Evolutionary conservation across 1,284 basidiomycete genomes (phyloP).

Genomic region (Paramarasmius palmivorus): DNA sequence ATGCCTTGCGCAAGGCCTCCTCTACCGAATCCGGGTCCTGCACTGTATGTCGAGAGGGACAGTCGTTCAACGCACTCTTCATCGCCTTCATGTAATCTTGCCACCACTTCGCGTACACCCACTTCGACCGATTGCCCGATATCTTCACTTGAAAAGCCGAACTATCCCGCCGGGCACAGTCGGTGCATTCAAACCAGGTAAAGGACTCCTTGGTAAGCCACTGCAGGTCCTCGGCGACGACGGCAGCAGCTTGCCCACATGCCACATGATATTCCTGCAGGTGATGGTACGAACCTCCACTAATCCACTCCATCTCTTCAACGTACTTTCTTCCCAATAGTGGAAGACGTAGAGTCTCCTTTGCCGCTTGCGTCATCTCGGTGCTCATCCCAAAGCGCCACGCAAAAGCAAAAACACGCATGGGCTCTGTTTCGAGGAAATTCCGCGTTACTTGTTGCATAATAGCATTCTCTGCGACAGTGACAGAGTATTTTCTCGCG

Average conservation of each 20-base stretch:
- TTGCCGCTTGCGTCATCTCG: slow-evolving; percentile 31
- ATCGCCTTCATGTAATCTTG: neutral
- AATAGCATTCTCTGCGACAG: slow-evolving; percentile 28
- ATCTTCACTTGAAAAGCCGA: neutral
- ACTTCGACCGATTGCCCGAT: neutral
- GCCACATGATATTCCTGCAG: slow-evolving; percentile 44
- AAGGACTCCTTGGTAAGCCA: neutral
- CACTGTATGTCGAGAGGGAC: neutral
- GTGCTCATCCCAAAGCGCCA: slow-evolving; percentile 32
- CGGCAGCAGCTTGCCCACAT: slow-evolving; percentile 39
- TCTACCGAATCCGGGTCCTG: neutral
- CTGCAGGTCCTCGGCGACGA: neutral
- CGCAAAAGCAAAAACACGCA: slow-evolving; percentile 54
- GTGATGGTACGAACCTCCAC: slow-evolving; percentile 44
- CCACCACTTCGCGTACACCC: neutral
- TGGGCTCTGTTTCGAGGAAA: slow-evolving; percentile 44
- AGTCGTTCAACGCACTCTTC: neutral
- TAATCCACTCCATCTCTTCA: slow-evolving; percentile 43
- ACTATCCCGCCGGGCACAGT: neutral
- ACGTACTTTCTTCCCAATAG: slow-evolving; percentile 34
- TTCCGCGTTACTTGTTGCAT: slow-evolving; percentile 27
- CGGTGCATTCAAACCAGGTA: neutral
- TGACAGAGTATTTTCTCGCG: slow-evolving; percentile 36
- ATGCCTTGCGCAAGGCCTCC: neutral
- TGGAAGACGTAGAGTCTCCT: slow-evolving; percentile 42